Evolutionary conservation across 768 basidiomycete species (phyloP).

Genomic region (Antrodiella citrinella): DNA sequence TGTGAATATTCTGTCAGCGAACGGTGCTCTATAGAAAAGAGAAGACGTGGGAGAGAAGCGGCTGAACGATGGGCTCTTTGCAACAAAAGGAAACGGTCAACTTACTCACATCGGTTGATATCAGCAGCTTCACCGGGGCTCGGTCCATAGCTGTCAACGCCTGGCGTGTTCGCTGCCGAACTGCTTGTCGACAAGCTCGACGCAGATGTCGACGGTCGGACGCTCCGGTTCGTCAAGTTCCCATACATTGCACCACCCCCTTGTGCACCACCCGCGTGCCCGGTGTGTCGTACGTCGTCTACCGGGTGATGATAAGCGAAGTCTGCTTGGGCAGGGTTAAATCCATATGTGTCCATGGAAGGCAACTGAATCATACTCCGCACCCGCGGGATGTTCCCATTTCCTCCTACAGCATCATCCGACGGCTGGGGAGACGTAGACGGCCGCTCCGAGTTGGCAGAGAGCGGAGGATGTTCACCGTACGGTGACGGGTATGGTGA

Average conservation of each 20-base stretch:
- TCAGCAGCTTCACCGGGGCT: constrained; percentile 51
- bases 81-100: constrained; percentile 10
- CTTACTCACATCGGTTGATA: constrained; percentile 76
- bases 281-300: constrained; percentile 26
- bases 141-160: constrained; percentile 49
- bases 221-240: constrained; percentile 29
- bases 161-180: constrained; percentile 76
- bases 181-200: constrained; percentile 74
- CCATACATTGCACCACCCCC: constrained; percentile 18
- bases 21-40: neutral
- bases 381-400: constrained; percentile 59
- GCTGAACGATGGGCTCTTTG: constrained; percentile 1
- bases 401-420: constrained; percentile 31
- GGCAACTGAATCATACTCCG: constrained; percentile 81
- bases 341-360: constrained; percentile 57
- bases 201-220: constrained; percentile 70
- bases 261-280: constrained; percentile 10
- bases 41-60: constrained; percentile 9
- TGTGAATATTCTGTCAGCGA: constrained; percentile 22
- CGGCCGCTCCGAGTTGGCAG: constrained; percentile 48
- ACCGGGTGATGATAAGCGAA: constrained; percentile 67
- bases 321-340: constrained; percentile 61
- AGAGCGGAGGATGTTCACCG: constrained; percentile 36
- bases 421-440: constrained; percentile 63
- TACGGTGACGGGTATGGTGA: constrained; percentile 84